Evolutionary conservation across 257 asterid species (phyloP).

Genomic region (Gentiana macrophylla): DNA sequence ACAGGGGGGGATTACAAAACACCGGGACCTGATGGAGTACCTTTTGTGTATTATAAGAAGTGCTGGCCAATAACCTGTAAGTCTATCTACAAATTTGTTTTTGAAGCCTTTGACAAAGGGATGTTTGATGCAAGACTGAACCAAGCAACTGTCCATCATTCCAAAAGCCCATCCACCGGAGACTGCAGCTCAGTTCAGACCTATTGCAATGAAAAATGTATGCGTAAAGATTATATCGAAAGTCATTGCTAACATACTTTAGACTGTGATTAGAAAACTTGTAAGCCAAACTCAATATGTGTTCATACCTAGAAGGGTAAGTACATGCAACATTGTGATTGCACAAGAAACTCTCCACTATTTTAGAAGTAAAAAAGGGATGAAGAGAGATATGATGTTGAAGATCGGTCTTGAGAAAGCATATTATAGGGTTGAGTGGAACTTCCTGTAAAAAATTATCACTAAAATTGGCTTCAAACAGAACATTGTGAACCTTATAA

Average conservation of each 20-base stretch:
- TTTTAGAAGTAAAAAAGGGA: background rate
- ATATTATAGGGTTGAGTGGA: background rate
- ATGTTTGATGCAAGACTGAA: background rate
- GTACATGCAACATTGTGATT: background rate
- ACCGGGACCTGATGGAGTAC: slow-evolving; percentile 5
- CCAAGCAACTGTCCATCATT: background rate
- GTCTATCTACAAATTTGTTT: background rate
- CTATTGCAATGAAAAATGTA: background rate
- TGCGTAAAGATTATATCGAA: background rate
- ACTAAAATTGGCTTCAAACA: background rate
- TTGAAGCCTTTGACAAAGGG: background rate
- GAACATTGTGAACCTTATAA: background rate
- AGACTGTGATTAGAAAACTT: background rate
- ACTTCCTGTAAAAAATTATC: background rate
- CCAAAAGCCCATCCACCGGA: background rate
- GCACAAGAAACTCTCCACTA: background rate
- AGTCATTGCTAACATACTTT: background rate
- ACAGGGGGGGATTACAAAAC: background rate
- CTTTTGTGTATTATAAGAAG: background rate
- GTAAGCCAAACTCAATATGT: background rate
- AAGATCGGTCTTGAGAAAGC: background rate
- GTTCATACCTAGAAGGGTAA: background rate
- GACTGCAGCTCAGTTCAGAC: too few relatives aligned
- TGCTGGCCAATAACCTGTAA: background rate
- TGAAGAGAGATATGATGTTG: background rate